These are phyloP conservation scores for Polymyxa betae DNA, from an alignment of 208 protist genomes.

Conservation along the genomic window DNA sequence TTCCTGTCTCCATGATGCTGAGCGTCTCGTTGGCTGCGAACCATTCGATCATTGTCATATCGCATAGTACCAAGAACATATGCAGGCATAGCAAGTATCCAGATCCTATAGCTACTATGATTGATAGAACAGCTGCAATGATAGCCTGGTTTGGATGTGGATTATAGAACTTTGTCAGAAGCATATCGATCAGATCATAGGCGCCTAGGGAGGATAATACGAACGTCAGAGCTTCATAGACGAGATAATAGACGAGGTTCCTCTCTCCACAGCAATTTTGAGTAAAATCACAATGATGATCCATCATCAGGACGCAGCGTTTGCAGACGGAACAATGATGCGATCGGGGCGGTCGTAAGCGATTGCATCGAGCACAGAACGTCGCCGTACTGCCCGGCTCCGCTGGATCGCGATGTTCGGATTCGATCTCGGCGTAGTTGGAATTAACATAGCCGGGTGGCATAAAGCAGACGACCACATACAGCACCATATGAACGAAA, in stretches of 20 bases:
- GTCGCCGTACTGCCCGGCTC: not conserved
- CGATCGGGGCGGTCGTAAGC: not conserved
- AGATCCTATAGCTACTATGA: not conserved
- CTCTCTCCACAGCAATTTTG: not conserved
- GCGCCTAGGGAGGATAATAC: not conserved
- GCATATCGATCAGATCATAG: not conserved
- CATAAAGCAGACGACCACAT: not conserved
- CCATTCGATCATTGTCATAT: not conserved
- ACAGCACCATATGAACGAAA: not conserved
- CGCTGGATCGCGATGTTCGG: too few relatives aligned
- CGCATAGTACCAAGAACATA: not conserved
- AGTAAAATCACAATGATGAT: not conserved
- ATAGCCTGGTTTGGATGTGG: not conserved
- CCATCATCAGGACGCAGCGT: not conserved
- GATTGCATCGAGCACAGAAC: not conserved
- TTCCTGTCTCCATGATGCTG: not conserved
- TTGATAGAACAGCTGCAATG: not conserved
- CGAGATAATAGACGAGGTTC: not conserved
- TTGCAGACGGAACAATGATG: not conserved
- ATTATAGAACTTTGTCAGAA: not conserved
- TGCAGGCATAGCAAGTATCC: not conserved
- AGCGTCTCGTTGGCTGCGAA: not conserved
- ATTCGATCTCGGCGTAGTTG: not conserved
- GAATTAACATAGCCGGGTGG: not conserved
- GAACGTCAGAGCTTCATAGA: not conserved